Base-by-base conservation (phyloP, 2,329 filamentous ascomycete species). In the Aspergillus puulaauensis region DNA sequence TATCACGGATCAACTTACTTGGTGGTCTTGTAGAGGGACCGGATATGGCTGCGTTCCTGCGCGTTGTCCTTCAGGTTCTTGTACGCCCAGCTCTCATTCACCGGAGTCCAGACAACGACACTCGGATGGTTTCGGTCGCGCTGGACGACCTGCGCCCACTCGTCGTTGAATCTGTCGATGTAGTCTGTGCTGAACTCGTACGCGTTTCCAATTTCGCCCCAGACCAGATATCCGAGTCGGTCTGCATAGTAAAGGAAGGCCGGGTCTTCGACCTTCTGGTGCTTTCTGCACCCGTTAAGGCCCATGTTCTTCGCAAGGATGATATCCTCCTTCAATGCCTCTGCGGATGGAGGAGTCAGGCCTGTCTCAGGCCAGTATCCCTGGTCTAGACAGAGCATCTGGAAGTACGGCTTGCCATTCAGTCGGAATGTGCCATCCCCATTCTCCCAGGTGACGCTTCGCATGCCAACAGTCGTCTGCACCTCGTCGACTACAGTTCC, bases 361-460 rank as follows among this genome's bases (percentile, higher is more conserved):
- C 90, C 78, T 0, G 88, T 88, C 62, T 90, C 86, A 0, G 86
- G 87, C 87, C 87, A 90, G 68, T 81, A 89, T 0, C 88, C 88
- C 64, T 90, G 88, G 57, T 91, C 88, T 0, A 90, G 77, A 0
- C 87, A 86, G 3, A 87, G 85, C 48, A 89, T 86, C 37, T 83
- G 79, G 69, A 90, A 90, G 37, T 85, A 75, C 27, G 88, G 88
- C 55, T 88, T 79, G 17, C 85, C 86, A 59, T 90, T 91, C 21
- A 90, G 73, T 6, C 82, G 77, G 76, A 88, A 85, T 0, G 83
- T 82, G 0, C 82, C 79, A 60, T 87, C 82, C 2, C 82, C 83
- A 8, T 71, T 77, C 17, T 75, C 79, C 86, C 86, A 89, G 59
- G 82, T 75, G 0, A 90, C 70, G 0, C 85, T 86, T 2, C 87